Base-by-base conservation (phyloP, 2,329 filamentous ascomycete genomes). In the Aulographum hederae region DNA sequence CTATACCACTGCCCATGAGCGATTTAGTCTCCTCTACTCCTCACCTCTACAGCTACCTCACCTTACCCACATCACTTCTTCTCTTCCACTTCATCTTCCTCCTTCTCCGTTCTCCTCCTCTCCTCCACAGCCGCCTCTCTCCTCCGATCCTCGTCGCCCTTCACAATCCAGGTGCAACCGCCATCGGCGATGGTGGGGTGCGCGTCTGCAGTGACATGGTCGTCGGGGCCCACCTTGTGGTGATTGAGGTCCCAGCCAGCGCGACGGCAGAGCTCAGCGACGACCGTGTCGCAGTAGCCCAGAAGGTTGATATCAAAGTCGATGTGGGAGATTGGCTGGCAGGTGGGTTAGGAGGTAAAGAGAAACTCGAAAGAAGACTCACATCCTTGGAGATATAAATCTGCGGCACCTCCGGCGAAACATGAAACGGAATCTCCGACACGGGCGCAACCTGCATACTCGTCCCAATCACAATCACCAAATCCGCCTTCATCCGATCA, bases 251-350 rank as follows among this genome's bases (percentile, higher is more conserved):
- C 60, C 89, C 89, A 95, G 3, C 76, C 78, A 1, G 80, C 73
- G 10, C 80, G 70, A 28, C 74, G 69, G 48, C 80, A 86, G 32
- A 98, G 66, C 57, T 95, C 86, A 1, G 77, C 68, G 11, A 95
- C 78, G 6, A 95, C 74, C 26, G 84, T 68, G 48, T 98, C 89
- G 54, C 86, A 94, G 50, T 94, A 82, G 21, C 89, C 89, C n/a
- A 95, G 64, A 34, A 98, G 66, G 50, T 94, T 85, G 42, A 98
- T 82, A 53, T 98, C 89, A 44, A 98, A 95, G 50, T 91, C 82
- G 50, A 92, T 79, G 53, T 95, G 86, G 21, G 64, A 65, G 34
- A 93, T 80, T 3, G 82, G 76, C 58, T 74, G 30, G 18, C 6
- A 28, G 11, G 15, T 8, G 2, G 8, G 18, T 38, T 32, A 35